These are phyloP conservation scores for Aureobasidium mangrovei DNA, from an alignment of 2,329 filamentous ascomycete genomes.

Conservation along the genomic window DNA sequence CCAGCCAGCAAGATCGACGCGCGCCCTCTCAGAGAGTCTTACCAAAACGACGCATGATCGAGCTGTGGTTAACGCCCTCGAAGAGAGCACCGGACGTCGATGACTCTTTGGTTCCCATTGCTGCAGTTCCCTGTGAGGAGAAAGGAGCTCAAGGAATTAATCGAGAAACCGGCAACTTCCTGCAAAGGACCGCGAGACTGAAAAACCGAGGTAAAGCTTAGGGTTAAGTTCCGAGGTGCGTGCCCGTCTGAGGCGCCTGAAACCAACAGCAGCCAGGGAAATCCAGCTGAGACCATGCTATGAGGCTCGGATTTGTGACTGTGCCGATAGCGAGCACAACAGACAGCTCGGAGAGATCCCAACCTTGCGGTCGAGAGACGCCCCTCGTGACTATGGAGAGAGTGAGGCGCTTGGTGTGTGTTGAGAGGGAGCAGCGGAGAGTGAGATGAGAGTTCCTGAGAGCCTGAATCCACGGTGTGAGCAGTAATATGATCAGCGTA, in stretches of 20 bases:
- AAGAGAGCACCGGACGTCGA: constrained; percentile 24
- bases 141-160: constrained; percentile 40
- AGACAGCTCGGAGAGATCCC: constrained; percentile 33
- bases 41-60: constrained; percentile 65
- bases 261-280: constrained; percentile 9
- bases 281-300: constrained; percentile 40
- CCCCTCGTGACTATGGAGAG: constrained; percentile 69
- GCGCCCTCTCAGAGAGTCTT: constrained; percentile 68
- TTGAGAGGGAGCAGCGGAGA: constrained; percentile 4
- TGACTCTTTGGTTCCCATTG: constrained; percentile 24
- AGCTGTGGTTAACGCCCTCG: constrained; percentile 45
- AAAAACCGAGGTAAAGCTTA: constrained; percentile 67
- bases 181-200: constrained; percentile 31
- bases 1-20: constrained; percentile 66
- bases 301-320: constrained; percentile 53
- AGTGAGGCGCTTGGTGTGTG: constrained; percentile 53
- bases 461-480: constrained; percentile 5
- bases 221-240: constrained; percentile 90
- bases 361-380: constrained; percentile 57
- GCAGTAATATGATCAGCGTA: constrained; percentile 1
- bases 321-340: constrained; percentile 23
- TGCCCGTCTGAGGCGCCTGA: constrained; percentile 45
- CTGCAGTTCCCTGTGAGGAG: constrained; percentile 1
- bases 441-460: constrained; percentile 2
- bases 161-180: constrained; percentile 60